Conservation (phyloP, 2,329 filamentous ascomycete genomes). For the Paradendryphiella salina region DNA sequence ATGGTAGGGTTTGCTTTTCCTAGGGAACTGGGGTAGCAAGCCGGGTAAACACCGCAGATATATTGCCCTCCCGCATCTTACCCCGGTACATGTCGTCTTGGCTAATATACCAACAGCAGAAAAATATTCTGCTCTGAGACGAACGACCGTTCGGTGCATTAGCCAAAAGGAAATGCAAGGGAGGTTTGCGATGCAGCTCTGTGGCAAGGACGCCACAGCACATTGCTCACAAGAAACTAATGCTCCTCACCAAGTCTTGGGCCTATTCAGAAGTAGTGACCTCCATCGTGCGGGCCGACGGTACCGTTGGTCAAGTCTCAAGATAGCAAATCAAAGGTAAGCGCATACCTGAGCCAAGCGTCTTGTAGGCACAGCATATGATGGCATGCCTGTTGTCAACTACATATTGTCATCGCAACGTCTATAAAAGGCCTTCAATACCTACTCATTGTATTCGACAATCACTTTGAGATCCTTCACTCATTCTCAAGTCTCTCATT, state of each 20-base stretch:
- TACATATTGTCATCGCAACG: not conserved
- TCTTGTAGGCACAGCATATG: slow-evolving; percentile 8
- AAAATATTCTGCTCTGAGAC: slow-evolving; percentile 8
- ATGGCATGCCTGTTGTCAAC: slow-evolving; percentile 3
- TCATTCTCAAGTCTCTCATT: not conserved
- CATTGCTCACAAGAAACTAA: slow-evolving; percentile 2
- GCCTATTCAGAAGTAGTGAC: not conserved
- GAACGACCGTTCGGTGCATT: slow-evolving; percentile 12
- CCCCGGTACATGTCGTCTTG: slow-evolving; percentile 16
- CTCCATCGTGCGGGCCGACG: slow-evolving; percentile 20
- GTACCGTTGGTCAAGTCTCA: slow-evolving; percentile 13
- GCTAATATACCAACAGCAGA: slow-evolving; percentile 20
- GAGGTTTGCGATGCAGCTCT: slow-evolving; percentile 1
- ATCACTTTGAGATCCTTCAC: slow-evolving; percentile 5
- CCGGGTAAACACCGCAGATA: slow-evolving; percentile 24
- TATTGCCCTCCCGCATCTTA: slow-evolving; percentile 7
- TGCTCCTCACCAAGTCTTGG: slow-evolving; percentile 16
- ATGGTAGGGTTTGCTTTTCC: slow-evolving; percentile 7
- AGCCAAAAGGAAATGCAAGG: not conserved
- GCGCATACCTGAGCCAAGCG: slow-evolving; percentile 5
- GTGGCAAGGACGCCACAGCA: slow-evolving; percentile 2
- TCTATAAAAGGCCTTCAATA: slow-evolving; percentile 17
- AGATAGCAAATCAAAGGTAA: not conserved
- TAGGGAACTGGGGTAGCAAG: slow-evolving; percentile 8
- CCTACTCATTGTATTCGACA: slow-evolving; percentile 1